Base-by-base conservation (phyloP, 768 basidiomycete species). In the Ramaria sp. region DNA sequence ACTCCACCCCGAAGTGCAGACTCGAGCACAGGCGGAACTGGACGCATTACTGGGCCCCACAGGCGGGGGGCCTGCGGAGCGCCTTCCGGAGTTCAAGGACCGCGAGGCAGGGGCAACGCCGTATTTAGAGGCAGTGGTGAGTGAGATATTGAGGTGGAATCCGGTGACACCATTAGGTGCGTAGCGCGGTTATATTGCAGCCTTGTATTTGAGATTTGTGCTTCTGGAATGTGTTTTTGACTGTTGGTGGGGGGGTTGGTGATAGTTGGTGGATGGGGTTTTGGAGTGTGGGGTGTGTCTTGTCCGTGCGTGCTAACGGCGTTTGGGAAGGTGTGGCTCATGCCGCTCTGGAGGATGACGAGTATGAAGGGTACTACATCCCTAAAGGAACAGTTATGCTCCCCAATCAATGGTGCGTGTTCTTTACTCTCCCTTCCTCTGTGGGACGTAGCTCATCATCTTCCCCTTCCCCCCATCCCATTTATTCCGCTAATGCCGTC, bases 341-440 rank as follows among this genome's bases (percentile, higher is more conserved):
- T 57, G 63, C 67, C 27, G 59, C 65, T 15, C 67, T 61, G 34
- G 62, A 63, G 27, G 73, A 75, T 51, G 73, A 74, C 47, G 64
- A 65, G 0, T 72, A 75, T 56, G 56, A 71, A 0, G 70, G 68
- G 1, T 70, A 68, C 62, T 64, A 67, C 46, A 71, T 75, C n/a
- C 72, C 72, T 4, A 70, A 69, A 46, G 72, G 69, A 9, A 67
- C 71, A 0, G 63, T 71, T 38, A 59, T 73, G 19, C 61, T 72
- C 51, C 58, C 67, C 0, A 74, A 74, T 51, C 63, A 68, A 50
- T 69, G 68, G 73, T 72, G 50, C 15, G 62, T 33, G 9, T 55
- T 27, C 27, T 27, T 5, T 27, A 27, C 27, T 27, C 3, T 27
- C 2, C 27, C 27, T 27, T n/a, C 27, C 27, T 5, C 27, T 27